These are phyloP conservation scores for Penicillium sclerotiorum DNA, from an alignment of 2,329 filamentous ascomycete species.

Conservation along the genomic window DNA sequence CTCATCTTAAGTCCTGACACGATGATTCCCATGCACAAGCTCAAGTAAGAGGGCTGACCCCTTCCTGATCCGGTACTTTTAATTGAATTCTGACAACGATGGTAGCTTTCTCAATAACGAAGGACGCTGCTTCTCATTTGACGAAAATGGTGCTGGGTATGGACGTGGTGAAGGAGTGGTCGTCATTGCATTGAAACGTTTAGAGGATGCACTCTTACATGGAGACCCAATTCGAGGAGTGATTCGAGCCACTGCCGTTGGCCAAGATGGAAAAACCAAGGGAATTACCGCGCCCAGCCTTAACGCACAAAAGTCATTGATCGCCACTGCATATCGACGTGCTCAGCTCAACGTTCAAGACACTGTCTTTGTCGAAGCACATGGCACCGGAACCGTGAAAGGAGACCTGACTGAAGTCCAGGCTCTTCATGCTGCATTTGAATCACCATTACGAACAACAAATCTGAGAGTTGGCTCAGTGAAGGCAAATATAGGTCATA, in stretches of 20 bases:
- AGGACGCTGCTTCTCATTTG: not conserved
- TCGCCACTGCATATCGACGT: not conserved
- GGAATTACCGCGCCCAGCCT: not conserved
- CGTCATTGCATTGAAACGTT: not conserved
- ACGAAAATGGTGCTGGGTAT: not conserved
- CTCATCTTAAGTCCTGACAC: not conserved
- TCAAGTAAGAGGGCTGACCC: too few species aligned
- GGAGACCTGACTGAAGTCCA: not conserved
- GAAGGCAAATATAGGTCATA: not conserved
- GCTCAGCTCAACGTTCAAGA: not conserved
- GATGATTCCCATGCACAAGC: not conserved
- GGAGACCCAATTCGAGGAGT: not conserved
- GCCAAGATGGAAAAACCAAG: not conserved
- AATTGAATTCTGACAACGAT: too few species aligned
- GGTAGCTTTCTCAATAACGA: too few species aligned
- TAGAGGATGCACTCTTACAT: not conserved
- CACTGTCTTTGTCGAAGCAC: not conserved
- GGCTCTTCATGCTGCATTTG: not conserved
- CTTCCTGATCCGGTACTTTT: too few species aligned
- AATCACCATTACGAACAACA: not conserved
- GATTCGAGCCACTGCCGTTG: not conserved
- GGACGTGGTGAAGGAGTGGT: not conserved
- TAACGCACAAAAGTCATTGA: not conserved
- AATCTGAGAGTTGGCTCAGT: not conserved
- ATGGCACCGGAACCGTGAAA: not conserved